Conservation (phyloP, 176 grass and related monocot genomes). For the Raddia distichophylla region DNA sequence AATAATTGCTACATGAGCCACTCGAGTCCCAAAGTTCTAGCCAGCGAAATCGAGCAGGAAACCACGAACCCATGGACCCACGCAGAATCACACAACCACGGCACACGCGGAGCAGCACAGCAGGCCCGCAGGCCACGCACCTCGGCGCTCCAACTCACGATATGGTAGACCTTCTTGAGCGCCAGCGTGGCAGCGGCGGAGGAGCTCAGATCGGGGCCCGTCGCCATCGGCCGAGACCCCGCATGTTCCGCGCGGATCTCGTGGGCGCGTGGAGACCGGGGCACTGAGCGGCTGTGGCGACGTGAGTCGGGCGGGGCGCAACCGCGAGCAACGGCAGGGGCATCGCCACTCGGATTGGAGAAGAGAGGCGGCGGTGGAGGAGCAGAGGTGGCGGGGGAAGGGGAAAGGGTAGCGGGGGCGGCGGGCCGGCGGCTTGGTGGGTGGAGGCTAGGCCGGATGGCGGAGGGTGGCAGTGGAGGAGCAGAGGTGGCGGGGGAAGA, state of each 20-base stretch:
- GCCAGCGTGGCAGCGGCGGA: not conserved
- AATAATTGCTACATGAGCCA: not conserved
- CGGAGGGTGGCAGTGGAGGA: no score
- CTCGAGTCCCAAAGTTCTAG: slow-evolving; percentile 9
- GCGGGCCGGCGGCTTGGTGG: no score
- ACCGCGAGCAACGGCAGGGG: slow-evolving; percentile 14
- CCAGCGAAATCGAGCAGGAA: slow-evolving; percentile 22
- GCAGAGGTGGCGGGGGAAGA: no score
- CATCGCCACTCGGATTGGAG: no score
- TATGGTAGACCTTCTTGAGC: slow-evolving; percentile 83
- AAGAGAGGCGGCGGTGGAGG: no score
- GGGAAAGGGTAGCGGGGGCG: no score
- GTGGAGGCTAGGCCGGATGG: no score
- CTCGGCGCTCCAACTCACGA: slow-evolving; percentile 83
- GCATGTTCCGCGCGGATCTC: slow-evolving; percentile 50
- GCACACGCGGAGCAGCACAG: not conserved
- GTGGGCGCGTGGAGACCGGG: not conserved
- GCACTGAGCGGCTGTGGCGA: not conserved
- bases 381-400: no score
- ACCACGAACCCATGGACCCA: not conserved
- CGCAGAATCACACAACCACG: not conserved
- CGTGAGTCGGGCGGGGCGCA: slow-evolving; percentile 49
- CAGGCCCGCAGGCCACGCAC: slow-evolving; percentile 17
- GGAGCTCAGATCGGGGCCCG: slow-evolving; percentile 60
- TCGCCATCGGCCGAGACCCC: slow-evolving; percentile 60